Percentiles rank a stretch among this genome's conserved stretches.
Evolutionary conservation across 2,329 filamentous ascomycete genomes (phyloP).

Genomic region (Ascochyta fabae): DNA sequence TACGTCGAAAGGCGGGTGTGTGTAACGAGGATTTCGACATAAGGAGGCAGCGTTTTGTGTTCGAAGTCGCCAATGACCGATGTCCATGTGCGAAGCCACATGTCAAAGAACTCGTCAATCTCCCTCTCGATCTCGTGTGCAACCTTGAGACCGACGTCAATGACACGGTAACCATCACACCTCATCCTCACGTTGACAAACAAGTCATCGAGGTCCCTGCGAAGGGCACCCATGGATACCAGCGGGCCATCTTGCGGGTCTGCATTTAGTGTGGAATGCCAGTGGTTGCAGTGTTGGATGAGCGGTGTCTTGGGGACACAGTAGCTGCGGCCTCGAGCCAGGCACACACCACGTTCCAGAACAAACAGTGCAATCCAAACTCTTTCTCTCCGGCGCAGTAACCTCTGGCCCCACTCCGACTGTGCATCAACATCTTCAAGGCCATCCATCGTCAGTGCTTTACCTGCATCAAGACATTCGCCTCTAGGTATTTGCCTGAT

Average conservation of each 20-base stretch:
- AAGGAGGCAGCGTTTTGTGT: constrained; percentile 68
- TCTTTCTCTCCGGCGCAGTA: constrained; percentile 70
- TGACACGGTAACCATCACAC: constrained; percentile 64
- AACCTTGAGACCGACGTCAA: constrained; percentile 60
- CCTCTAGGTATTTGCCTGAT: constrained; percentile 63
- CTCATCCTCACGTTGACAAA: constrained; percentile 64
- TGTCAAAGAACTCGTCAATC: constrained; percentile 70
- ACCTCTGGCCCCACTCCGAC: constrained; percentile 65
- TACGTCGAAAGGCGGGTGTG: constrained; percentile 78
- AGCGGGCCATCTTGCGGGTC: constrained; percentile 74
- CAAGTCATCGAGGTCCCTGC: constrained; percentile 68
- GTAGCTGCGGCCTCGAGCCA: constrained; percentile 72
- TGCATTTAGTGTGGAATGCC: constrained; percentile 69
- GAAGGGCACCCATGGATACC: constrained; percentile 72
- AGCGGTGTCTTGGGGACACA: constrained; percentile 71
- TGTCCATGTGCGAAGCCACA: constrained; percentile 69
- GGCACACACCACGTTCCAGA: constrained; percentile 73
- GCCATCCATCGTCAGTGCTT: constrained; percentile 71
- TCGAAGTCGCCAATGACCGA: constrained; percentile 30
- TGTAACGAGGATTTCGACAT: constrained; percentile 75
- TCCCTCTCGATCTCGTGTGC: constrained; percentile 53
- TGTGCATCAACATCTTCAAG: constrained; percentile 67
- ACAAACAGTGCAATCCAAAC: constrained; percentile 77
- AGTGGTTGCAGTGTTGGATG: constrained; percentile 71
- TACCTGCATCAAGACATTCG: constrained; percentile 71